Evolutionary conservation across 202 grass and related monocot genomes (phyloP).

Genomic region (Carex arenaria): DNA sequence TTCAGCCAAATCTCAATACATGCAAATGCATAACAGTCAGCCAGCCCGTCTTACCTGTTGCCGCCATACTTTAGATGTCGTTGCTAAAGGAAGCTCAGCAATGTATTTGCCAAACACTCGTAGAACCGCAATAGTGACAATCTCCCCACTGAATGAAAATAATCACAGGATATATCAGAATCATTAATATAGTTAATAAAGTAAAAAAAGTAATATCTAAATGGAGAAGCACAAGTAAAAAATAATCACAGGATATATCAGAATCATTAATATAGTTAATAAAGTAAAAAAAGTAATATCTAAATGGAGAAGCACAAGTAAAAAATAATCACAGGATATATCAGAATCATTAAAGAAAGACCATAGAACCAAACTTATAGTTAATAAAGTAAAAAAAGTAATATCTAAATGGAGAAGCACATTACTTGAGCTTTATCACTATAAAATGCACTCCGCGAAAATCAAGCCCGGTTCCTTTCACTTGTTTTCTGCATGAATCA

Average conservation of each 20-base stretch:
- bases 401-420: conserved; percentile 5
- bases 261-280: too few relatives aligned
- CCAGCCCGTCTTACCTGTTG: conserved; percentile 47
- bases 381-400: not conserved
- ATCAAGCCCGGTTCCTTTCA: conserved; percentile 31
- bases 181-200: too few relatives aligned
- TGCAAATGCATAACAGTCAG: conserved; percentile 6
- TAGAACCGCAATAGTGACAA: conserved; percentile 66
- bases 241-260: too few relatives aligned
- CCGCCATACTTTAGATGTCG: conserved; percentile 41
- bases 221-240: too few relatives aligned
- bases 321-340: too few relatives aligned
- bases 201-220: too few relatives aligned
- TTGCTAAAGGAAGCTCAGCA: conserved; percentile 76
- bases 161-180: not conserved
- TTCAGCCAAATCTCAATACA: not conserved
- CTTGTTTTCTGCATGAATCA: conserved; percentile 49
- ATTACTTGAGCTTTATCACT: conserved; percentile 57
- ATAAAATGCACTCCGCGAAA: conserved; percentile 71
- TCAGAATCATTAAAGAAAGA: conserved; percentile 11
- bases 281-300: too few relatives aligned
- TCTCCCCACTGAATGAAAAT: conserved; percentile 39
- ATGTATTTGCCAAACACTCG: conserved; percentile 43
- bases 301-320: too few relatives aligned
- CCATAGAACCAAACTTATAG: conserved; percentile 3